phyloP scores from a whole-genome alignment of 805 yeast species.

The Deakozyma indianensis region DNA sequence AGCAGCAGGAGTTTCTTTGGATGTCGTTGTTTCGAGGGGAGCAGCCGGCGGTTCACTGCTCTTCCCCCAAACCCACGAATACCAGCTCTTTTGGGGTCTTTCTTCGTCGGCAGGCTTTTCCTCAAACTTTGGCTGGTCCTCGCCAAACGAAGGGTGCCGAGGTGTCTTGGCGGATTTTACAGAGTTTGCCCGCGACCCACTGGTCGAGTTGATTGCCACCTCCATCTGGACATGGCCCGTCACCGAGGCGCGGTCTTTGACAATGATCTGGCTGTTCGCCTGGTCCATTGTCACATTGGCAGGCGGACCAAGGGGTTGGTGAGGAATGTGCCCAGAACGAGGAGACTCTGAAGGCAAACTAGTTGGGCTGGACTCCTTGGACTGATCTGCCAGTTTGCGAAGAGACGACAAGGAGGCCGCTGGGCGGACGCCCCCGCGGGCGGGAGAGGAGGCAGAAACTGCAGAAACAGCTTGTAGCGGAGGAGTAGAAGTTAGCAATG shows the following conservation, averaged over 20 bases:
- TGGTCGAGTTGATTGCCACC: not conserved
- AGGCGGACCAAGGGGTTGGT: not conserved
- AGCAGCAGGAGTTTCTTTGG: too few relatives aligned
- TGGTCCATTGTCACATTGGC: not conserved
- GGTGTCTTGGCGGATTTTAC: not conserved
- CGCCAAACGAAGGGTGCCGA: not conserved
- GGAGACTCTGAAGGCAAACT: too few relatives aligned
- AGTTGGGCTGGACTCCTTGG: not conserved
- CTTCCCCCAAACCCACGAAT: constrained; percentile 2
- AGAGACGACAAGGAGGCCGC: not conserved
- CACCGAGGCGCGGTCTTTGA: not conserved
- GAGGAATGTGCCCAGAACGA: not conserved
- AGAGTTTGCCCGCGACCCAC: not conserved
- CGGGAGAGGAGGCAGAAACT: not conserved
- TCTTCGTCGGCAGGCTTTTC: not conserved
- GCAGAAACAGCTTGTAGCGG: not conserved
- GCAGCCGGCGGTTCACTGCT: not conserved
- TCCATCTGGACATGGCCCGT: not conserved
- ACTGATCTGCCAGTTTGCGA: not conserved
- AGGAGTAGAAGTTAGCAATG: not conserved
- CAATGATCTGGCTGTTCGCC: not conserved
- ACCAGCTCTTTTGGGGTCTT: constrained; percentile 1
- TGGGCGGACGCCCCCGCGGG: not conserved
- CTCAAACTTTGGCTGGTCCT: not conserved
- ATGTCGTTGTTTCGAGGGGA: too few relatives aligned